phyloP scores from a whole-genome alignment of 225 moss, liverwort and hornwort species.

The Sphagnum tenellum region DNA sequence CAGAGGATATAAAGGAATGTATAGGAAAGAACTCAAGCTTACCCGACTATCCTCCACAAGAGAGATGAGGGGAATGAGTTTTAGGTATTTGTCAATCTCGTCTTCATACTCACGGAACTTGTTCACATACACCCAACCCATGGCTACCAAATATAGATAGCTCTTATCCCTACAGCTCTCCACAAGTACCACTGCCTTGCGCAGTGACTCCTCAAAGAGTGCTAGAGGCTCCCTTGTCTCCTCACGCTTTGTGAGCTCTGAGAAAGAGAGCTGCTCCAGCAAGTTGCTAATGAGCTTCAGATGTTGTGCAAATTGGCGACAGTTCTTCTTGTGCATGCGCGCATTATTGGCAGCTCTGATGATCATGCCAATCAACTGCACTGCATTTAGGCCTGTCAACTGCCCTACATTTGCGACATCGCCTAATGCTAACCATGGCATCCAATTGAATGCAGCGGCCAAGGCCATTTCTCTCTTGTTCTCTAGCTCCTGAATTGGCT shows the following conservation, averaged over 20 bases:
- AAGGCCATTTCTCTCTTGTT: too few relatives aligned
- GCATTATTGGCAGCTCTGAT: slow-evolving; percentile 23
- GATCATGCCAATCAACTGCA: slow-evolving; percentile 30
- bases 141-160: slow-evolving; percentile 46
- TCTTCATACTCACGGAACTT: slow-evolving; percentile 41
- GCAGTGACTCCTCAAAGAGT: slow-evolving; percentile 33
- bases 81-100: slow-evolving; percentile 47
- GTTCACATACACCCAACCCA: slow-evolving; percentile 42
- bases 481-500: too few relatives aligned
- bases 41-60: slow-evolving; percentile 48
- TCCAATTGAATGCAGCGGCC: slow-evolving; percentile 4
- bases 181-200: slow-evolving; percentile 28
- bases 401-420: slow-evolving; percentile 30
- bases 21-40: neutral
- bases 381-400: slow-evolving; percentile 16
- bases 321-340: slow-evolving; percentile 53
- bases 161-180: slow-evolving; percentile 49
- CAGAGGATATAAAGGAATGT: too few relatives aligned
- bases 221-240: slow-evolving; percentile 45
- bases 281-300: slow-evolving; percentile 42
- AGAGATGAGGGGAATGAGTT: slow-evolving; percentile 41
- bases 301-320: slow-evolving; percentile 42
- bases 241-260: slow-evolving; percentile 30
- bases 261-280: slow-evolving; percentile 37
- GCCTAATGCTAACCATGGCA: slow-evolving; percentile 35